Percentiles rank a stretch among this genome's conserved stretches.
phyloP scores from a whole-genome alignment of 23 red algal species.

The Gracilariopsis chorda region DNA sequence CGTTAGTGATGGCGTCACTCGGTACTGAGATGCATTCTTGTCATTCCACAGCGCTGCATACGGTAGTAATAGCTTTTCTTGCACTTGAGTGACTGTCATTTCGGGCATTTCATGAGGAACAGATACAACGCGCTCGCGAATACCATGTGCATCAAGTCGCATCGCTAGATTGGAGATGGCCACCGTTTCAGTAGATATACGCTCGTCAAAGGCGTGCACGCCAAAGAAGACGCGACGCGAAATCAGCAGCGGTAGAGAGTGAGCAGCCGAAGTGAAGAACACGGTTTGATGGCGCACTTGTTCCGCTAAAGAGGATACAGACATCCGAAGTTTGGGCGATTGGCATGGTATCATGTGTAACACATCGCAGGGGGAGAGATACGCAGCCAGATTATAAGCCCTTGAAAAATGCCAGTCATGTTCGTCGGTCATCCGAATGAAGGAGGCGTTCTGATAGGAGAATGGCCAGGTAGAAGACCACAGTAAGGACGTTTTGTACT shows the following conservation, averaged over 20 bases:
- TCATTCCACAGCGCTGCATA: not conserved
- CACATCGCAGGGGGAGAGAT: not conserved
- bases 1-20: not conserved
- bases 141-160: not conserved
- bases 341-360: conserved; percentile 20
- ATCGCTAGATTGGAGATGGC: not conserved
- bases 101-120: not conserved
- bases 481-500: no score
- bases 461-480: no score
- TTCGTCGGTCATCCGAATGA: conserved; percentile 44
- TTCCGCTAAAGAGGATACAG: not conserved
- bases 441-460: not conserved
- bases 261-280: not conserved
- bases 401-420: conserved; percentile 44
- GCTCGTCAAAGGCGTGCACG: not conserved
- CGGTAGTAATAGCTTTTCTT: not conserved
- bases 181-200: not conserved
- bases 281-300: not conserved
- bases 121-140: not conserved
- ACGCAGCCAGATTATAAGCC: conserved; percentile 71
- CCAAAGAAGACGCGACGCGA: conserved; percentile 2
- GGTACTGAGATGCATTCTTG: not conserved
- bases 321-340: not conserved
- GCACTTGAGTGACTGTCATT: not conserved
- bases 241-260: not conserved